Conservation (phyloP, 768 basidiomycete species). For the Ramaria sp. region DNA sequence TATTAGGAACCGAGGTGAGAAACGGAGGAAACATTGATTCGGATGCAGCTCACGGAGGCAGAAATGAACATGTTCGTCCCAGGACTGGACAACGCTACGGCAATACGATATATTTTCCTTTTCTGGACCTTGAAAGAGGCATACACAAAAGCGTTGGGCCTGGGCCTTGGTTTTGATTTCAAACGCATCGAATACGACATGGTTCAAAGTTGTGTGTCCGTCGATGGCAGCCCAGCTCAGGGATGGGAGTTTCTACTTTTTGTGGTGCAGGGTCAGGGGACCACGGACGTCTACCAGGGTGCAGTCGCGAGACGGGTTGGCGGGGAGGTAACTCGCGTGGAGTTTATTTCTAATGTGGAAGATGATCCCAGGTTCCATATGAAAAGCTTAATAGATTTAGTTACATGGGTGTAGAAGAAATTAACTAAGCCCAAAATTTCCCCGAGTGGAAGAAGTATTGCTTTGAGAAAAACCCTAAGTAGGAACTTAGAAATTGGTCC, state of each 20-base stretch:
- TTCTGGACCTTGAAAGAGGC: slow-evolving; percentile 91
- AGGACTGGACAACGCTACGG: neutral
- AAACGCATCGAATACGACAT: slow-evolving; percentile 63
- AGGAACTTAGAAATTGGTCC: too few relatives aligned
- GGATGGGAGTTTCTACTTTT: slow-evolving; percentile 69
- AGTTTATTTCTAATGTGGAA: neutral
- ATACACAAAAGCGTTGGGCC: slow-evolving; percentile 79
- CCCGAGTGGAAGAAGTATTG: too few relatives aligned
- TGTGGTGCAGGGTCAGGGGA: slow-evolving; percentile 23
- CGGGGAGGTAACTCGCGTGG: neutral
- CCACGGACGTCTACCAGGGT: slow-evolving; percentile 5
- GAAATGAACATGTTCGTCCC: neutral
- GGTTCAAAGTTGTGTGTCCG: slow-evolving; percentile 33
- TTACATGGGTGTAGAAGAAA: neutral
- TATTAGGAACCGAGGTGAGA: neutral
- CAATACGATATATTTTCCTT: slow-evolving; percentile 39
- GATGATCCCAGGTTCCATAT: slow-evolving; percentile 8
- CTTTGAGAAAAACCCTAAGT: too few relatives aligned
- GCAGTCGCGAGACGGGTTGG: neutral
- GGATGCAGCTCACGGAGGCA: neutral
- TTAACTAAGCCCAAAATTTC: too few relatives aligned
- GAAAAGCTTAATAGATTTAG: neutral
- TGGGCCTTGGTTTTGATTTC: slow-evolving; percentile 78
- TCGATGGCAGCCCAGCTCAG: slow-evolving; percentile 43
- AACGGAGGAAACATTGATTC: neutral